Evolutionary conservation across 176 grass and related monocot species (phyloP), one percentile per base, ranked within the genome.

Genomic region (Oryza nivara): DNA sequence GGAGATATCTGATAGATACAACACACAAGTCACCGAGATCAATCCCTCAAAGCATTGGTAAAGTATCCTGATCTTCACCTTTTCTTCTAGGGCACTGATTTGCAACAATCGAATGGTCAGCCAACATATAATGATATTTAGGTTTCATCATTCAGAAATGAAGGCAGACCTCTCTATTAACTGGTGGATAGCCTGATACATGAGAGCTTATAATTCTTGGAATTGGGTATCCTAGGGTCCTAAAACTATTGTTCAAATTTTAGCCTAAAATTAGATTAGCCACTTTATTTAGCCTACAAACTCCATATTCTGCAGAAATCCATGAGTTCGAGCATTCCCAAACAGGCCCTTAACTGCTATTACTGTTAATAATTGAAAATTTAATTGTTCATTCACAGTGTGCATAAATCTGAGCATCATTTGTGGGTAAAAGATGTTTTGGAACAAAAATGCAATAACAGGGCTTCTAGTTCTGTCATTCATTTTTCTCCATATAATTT

Each of bases 41-140:
- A 93, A 83, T 85, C 91, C 36, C 89, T 95, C 83, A 95, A 93
- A 90, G 78, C 77, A 78, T 78, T 90, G 96, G 96, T 98, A 98
- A 87, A 83, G 23, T 92, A 41, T 74, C 19, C 35, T 69, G 12
- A 52, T 82, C 28, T 40, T 86, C 58, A 76, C 65, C 74, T 78
- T 73, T 79, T 89, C 44, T 72, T 86, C 32, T 76, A 12, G 30
- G 20, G 20, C 68, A 25, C 34, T 22, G 43, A 54, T 54, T 83
- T 66, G 67, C 32, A 72, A 83, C 2, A 36, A 14, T 40, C 20
- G 61, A 45, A 16, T 26, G 5, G 38, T 70, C 13, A 35, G 22
- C 17, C 1, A 48, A 11, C 20, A 76, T 67, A 68, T 68, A 1
- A 26, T 11, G 48, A 58, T 54, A 16, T 76, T 75, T 65, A 72